Base-by-base conservation (phyloP, 495 filamentous ascomycete genomes). In the Aspergillus kassunensis region DNA sequence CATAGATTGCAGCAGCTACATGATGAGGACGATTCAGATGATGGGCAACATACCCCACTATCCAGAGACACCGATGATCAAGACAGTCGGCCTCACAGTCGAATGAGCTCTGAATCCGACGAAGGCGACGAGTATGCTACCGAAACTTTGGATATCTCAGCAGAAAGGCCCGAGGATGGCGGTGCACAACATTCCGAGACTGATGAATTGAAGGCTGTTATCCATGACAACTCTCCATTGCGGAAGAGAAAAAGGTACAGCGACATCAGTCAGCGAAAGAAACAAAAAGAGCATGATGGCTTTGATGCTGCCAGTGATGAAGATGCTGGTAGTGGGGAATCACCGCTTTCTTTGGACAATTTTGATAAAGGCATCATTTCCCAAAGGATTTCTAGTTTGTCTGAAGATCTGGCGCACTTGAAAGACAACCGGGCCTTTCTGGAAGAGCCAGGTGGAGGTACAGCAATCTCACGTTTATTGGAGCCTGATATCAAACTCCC, bases 41-140 rank as follows among this genome's bases (percentile, higher is more conserved):
- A 83, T 49, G 79, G 81, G 12, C 69, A 69, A 43, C 64, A 73
- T 27, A 80, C 71, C 16, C 85, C 87, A 24, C 65, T 85, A 20
- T 80, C 77, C 6, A 72, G 83, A 41, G 88, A 93, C 57, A 90
- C 85, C 0, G 89, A 92, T 61, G 90, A 93, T 50, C 81, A 82
- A 42, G 90, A 92, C 40, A 95, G 90, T 50, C 76, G 89, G 15
- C 85, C 90, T 13, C 72, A 83, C 11, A 96, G 90, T 63, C 85
- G 87, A 10, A 82, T 88, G 75, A 87, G 84, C 58, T 81, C 83
- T 25, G 76, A 66, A 1, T 82, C 78, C 16, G 87, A 90, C 54
- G 78, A 76, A 54, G 72, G 76, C 31, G 82, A 89, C 24, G 85
- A 75, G 12, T 83, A 61, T 44, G 60, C 53, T 23, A 63, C 75